Evolutionary conservation across 768 basidiomycete genomes (phyloP).

Genomic region (Cantharellus cinnabarinus): DNA sequence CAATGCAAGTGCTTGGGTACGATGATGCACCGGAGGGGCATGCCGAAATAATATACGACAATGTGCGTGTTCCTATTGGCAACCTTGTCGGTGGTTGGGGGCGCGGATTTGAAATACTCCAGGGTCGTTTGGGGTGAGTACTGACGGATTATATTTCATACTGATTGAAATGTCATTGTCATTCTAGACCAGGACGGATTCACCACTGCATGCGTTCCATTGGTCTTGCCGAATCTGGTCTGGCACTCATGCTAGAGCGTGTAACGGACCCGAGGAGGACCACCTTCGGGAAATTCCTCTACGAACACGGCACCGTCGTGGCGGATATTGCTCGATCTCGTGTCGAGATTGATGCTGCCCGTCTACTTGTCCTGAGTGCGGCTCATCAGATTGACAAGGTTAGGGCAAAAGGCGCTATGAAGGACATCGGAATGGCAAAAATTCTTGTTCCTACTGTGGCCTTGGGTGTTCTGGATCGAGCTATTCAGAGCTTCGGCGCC

Average conservation of each 20-base stretch:
- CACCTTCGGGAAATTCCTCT: conserved; percentile 84
- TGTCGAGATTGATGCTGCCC: conserved; percentile 77
- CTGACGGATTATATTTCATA: neutral
- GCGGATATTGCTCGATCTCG: conserved; percentile 81
- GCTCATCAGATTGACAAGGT: conserved; percentile 82
- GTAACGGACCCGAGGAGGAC: conserved; percentile 82
- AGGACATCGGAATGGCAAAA: conserved; percentile 98
- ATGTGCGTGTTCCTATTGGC: conserved; percentile 69
- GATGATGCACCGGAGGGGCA: conserved; percentile 95
- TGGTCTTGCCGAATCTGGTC: conserved; percentile 63
- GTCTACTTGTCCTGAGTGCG: conserved; percentile 79
- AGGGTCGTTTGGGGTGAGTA: conserved; percentile 77
- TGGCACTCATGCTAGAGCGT: conserved; percentile 74
- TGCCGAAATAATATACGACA: conserved; percentile 84
- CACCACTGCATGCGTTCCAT: conserved; percentile 98
- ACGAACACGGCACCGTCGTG: conserved; percentile 87
- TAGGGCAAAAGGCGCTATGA: conserved; percentile 83
- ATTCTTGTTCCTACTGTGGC: conserved; percentile 91
- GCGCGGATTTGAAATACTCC: conserved; percentile 90
- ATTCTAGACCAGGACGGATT: conserved; percentile 67
- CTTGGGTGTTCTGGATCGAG: conserved; percentile 71
- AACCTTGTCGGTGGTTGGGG: conserved; percentile 89
- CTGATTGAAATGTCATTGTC: neutral
- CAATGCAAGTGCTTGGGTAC: conserved; percentile 85
- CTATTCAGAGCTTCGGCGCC: conserved; percentile 91